phyloP scores from a whole-genome alignment of 2,329 filamentous ascomycete species.

The Aureobasidium leucospermi region DNA sequence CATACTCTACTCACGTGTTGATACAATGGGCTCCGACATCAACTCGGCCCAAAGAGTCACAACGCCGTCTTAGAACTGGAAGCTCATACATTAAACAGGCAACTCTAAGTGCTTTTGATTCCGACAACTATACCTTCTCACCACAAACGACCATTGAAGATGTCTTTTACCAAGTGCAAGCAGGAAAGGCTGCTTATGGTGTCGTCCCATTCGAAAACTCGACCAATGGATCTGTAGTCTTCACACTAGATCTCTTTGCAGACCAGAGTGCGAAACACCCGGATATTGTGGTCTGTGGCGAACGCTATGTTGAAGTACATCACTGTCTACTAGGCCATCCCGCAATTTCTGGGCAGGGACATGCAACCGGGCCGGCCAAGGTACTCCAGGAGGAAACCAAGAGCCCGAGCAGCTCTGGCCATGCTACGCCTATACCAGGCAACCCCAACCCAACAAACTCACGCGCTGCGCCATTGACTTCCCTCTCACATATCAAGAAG shows the following conservation, averaged over 20 bases:
- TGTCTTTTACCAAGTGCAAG: conserved; percentile 72
- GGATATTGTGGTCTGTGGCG: conserved; percentile 69
- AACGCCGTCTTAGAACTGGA: neutral
- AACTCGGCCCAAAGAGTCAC: neutral
- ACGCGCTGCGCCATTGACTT: conserved; percentile 40
- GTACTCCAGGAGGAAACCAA: conserved; percentile 15
- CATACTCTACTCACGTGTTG: too few species aligned
- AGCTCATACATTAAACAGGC: conserved; percentile 35
- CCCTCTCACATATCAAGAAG: conserved; percentile 58
- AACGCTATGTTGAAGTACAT: conserved; percentile 79
- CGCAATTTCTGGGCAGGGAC: conserved; percentile 1
- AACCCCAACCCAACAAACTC: conserved; percentile 7
- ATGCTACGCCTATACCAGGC: conserved; percentile 43
- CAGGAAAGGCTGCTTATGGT: conserved; percentile 56
- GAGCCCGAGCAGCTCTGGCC: conserved; percentile 33
- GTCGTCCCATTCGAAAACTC: conserved; percentile 96
- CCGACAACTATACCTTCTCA: conserved; percentile 23
- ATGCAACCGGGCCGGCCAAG: neutral
- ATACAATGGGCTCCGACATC: too few species aligned
- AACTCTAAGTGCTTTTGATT: conserved; percentile 31
- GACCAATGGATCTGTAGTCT: conserved; percentile 84
- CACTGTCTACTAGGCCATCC: conserved; percentile 68
- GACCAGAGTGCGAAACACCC: conserved; percentile 59
- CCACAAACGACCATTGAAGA: conserved; percentile 50
- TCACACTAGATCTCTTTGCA: conserved; percentile 82